Evolutionary conservation across 129 eudicot genomes (phyloP), one percentile per base, ranked within the genome.

Genomic region (Deinandra increscens): DNA sequence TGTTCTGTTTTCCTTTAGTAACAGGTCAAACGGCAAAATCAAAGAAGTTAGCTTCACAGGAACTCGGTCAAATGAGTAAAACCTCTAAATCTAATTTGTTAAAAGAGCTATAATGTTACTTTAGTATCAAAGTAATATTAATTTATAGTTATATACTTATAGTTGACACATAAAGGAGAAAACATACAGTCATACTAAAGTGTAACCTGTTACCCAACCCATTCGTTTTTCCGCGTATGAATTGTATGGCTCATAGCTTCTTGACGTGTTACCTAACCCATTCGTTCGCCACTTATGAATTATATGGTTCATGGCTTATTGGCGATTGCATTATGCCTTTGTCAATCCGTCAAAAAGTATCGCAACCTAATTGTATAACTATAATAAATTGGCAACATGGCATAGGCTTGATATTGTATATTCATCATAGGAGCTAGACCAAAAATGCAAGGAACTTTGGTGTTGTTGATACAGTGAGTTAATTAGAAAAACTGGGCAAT

Each of bases 251-350:
- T n/a, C n/a, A n/a, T n/a, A 11, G 22, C 14, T 7, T 26, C 14
- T 51, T 19, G 18, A 61, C 48, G n/a, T 19, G 34, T 49, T 51
- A 69, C 48, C 9, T 34, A 69, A 19, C 20, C 7, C 9, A 7
- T 37, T 7, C 48, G 6, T 67, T 34, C 36, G 34, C 14, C 50
- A 18, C 49, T 20, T 68, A n/a, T 68, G 36, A 51, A 18, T 26
- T 69, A 4, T 70, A 39, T 49, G 70, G 58, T 72, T 64, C 9
- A 37, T 41, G 46, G 59, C 38, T 46, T 70, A 18, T 7, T 15
- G 70, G 51, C 66, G 69, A 67, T 87, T 51, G 34, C 69, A 45
- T 70, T 70, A 29, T 77, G 48, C 11, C 37, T n/a, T n/a, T n/a
- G n/a, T n/a, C n/a, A n/a, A n/a, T n/a, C n/a, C n/a, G n/a, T n/a